Evolutionary conservation across 768 basidiomycete genomes (phyloP), one percentile per base, ranked within the genome.

Genomic region (Pulveroboletus ravenelii): DNA sequence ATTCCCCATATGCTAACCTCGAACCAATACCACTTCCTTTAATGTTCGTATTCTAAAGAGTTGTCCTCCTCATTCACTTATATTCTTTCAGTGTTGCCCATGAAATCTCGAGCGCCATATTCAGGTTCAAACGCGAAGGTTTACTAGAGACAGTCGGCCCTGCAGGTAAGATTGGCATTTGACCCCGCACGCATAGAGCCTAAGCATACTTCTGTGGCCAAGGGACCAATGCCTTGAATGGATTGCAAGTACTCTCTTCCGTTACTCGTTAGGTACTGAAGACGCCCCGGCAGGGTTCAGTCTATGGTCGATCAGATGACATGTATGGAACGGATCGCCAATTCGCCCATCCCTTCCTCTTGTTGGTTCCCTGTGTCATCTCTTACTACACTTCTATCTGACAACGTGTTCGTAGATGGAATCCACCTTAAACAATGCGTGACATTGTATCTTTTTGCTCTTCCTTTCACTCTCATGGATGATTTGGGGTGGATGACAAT

Each of bases 401-500:
- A 61, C 20, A 25, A 39, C 40, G 30, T 41, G n/a, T 37, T 46
- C 61, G 57, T 50, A 88, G 87, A 92, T 59, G 82, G 88, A 36
- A 87, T 97, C 52, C 93, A 96, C 68, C 72, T 95, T 61, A 94
- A 95, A 66, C 94, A 97, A 83, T 90, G 87, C 56, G 89, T 95
- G n/a, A 86, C 88, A 2, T 70, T 95, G 1, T 96, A 95, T 71
- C 81, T 98, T 8, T 93, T 93, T 63, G 82, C 90, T 17, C 77
- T 98, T 8, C 95, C 95, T 5, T 80, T 94, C 58, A 89, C 88
- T 2, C 78, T 97, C 29, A 82, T 93, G 40, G 78, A 82, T 48
- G 85, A 92, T 41, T 74, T 94, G 58, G 85, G 85, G 31, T 93
- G 89, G 87, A 79, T 76, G 41, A 88, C 87, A 63, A 76, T 95